Evolutionary conservation across 169 alveolate genomes (phyloP).

Genomic region (Eimeria acervulina): DNA sequence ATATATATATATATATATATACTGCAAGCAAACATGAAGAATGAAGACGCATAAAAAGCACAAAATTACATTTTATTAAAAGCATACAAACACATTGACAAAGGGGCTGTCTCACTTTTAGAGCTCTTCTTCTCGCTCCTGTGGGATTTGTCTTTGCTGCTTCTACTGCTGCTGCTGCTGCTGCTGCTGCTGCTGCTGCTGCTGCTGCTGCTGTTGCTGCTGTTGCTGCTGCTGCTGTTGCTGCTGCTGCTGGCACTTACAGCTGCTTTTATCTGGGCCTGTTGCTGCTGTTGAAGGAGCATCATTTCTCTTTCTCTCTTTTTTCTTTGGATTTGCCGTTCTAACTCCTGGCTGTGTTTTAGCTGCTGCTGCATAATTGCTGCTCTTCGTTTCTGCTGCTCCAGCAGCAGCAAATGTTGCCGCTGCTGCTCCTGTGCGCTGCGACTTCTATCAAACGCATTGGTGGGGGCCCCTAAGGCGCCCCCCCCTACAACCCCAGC

Average conservation of each 20-base stretch:
- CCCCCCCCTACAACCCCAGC: slow-evolving; percentile 1
- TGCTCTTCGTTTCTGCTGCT: slow-evolving; percentile 37
- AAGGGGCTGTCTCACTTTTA: neutral
- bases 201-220: neutral
- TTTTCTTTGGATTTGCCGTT: slow-evolving; percentile 3
- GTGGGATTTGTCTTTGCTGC: neutral
- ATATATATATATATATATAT: too few relatives aligned
- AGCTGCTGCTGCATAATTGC: slow-evolving; percentile 20
- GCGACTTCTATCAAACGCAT: neutral
- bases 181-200: slow-evolving; percentile 27
- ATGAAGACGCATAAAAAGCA: too few relatives aligned
- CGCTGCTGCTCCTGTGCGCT: too few relatives aligned
- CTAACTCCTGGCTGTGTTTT: slow-evolving; percentile 14
- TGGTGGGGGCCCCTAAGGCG: neutral
- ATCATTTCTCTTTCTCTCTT: too few relatives aligned
- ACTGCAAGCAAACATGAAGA: too few relatives aligned
- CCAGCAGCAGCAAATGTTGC: too few relatives aligned
- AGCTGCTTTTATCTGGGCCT: neutral
- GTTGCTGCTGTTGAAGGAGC: slow-evolving; percentile 23
- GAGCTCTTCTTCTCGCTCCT: neutral
- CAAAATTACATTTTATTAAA: too few relatives aligned
- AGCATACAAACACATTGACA: too few relatives aligned
- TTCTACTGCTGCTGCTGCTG: too few relatives aligned
- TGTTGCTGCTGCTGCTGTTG: neutral
- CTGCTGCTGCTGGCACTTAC: neutral